These are phyloP conservation scores for Lyophyllum decastes DNA, from an alignment of 768 basidiomycete species.

Conservation along the genomic window DNA sequence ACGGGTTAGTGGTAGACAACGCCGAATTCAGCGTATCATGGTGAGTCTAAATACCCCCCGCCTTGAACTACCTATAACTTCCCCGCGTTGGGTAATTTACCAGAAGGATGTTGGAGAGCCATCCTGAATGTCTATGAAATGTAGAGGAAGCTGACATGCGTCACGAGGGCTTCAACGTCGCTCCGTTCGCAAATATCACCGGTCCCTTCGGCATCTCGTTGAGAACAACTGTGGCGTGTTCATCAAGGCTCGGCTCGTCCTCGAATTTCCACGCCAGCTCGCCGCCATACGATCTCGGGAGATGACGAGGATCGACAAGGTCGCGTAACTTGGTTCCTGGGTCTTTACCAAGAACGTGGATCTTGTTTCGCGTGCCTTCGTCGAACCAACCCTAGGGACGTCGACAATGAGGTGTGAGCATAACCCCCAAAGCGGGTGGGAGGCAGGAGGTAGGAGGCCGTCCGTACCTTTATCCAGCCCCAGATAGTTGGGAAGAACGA, in stretches of 20 bases:
- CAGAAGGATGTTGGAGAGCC: not conserved
- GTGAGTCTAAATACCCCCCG: too few relatives aligned
- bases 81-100: too few relatives aligned
- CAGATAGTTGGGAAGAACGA: conserved; percentile 83
- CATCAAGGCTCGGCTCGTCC: conserved; percentile 67
- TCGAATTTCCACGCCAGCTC: conserved; percentile 70
- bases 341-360: conserved; percentile 70
- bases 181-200: conserved; percentile 48
- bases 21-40: too few relatives aligned
- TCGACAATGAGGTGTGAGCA: not conserved
- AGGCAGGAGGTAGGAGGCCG: not conserved
- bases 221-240: conserved; percentile 45
- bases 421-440: too few relatives aligned
- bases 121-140: not conserved
- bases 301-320: conserved; percentile 42
- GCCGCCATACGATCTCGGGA: conserved; percentile 78
- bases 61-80: too few relatives aligned
- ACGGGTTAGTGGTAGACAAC: too few relatives aligned
- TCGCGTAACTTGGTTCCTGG: conserved; percentile 52
- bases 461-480: conserved; percentile 76
- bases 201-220: conserved; percentile 60
- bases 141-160: not conserved
- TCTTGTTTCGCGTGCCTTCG: conserved; percentile 74
- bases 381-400: conserved; percentile 72
- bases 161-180: conserved; percentile 25